Conservation (phyloP, 768 basidiomycete species). For the Amanita subjunquillea region DNA sequence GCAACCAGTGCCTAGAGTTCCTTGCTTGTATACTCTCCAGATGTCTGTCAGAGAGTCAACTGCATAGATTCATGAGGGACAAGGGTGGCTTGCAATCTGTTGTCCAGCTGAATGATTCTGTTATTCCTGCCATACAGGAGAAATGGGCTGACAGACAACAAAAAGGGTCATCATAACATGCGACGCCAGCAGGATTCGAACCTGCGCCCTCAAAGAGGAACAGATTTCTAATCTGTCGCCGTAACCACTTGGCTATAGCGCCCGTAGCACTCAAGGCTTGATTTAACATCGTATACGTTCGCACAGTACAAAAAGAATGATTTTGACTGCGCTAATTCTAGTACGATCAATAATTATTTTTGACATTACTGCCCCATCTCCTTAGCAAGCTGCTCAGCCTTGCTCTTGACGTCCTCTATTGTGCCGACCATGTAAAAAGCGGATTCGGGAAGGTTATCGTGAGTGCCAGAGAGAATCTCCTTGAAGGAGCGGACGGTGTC, state of each 20-base stretch:
- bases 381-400: conserved; percentile 96
- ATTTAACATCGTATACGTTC: background rate
- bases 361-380: conserved; percentile 60
- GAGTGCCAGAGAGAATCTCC: conserved; percentile 87
- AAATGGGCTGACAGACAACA: no score
- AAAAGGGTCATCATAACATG: conserved; percentile 7
- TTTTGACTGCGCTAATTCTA: conserved; percentile 6
- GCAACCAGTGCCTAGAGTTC: conserved; percentile 58
- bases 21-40: no score
- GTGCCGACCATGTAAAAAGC: conserved; percentile 99
- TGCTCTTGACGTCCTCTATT: conserved; percentile 93
- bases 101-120: no score
- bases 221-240: conserved; percentile 62
- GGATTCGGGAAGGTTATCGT: conserved; percentile 87
- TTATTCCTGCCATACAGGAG: no score
- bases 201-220: conserved; percentile 49
- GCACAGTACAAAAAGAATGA: background rate
- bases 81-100: no score
- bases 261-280: conserved; percentile 13
- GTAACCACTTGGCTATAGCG: conserved; percentile 65
- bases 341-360: background rate
- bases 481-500: conserved; percentile 96
- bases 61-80: no score
- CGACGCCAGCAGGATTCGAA: conserved; percentile 56
- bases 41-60: no score